A percentile compares a stretch with the other conserved stretches of the same genome.
phyloP scores from a whole-genome alignment of 192 early-diverging fungal species.

The Coemansia umbellata region DNA sequence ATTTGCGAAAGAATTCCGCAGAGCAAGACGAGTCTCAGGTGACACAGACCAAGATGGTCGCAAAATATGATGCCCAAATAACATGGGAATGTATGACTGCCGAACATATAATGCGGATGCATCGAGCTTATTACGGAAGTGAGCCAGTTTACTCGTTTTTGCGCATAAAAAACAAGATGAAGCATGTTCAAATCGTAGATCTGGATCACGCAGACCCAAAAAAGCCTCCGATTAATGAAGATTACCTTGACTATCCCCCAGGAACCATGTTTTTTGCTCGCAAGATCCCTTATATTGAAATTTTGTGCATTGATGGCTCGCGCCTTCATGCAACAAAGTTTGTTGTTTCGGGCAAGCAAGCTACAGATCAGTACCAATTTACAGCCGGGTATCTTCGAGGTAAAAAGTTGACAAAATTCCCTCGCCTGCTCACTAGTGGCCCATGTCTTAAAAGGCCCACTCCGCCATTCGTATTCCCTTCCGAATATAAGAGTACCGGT shows the following conservation, averaged over 20 bases:
- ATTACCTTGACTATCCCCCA: slow-evolving; percentile 15
- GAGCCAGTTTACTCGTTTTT: slow-evolving; percentile 21
- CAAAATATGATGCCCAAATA: slow-evolving; percentile 54
- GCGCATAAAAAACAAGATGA: slow-evolving; percentile 33
- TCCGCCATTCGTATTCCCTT: slow-evolving; percentile 22
- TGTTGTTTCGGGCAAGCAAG: slow-evolving; percentile 20
- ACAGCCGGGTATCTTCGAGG: slow-evolving; percentile 15
- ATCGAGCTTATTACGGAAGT: slow-evolving; percentile 59
- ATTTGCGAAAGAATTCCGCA: slow-evolving; percentile 49
- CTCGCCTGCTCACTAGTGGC: slow-evolving; percentile 6
- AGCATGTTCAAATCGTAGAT: slow-evolving; percentile 26
- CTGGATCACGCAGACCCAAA: not conserved
- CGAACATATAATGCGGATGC: slow-evolving; percentile 57
- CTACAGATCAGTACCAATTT: slow-evolving; percentile 27
- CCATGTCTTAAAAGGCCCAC: slow-evolving; percentile 9
- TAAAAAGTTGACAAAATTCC: slow-evolving; percentile 11
- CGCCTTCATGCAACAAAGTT: slow-evolving; percentile 29
- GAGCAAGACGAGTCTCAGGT: slow-evolving; percentile 63
- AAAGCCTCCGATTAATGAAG: slow-evolving; percentile 1
- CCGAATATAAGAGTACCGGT: slow-evolving; percentile 6
- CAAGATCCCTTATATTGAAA: slow-evolving; percentile 27
- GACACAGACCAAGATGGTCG: slow-evolving; percentile 67
- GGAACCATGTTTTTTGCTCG: slow-evolving; percentile 13
- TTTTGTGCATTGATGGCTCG: slow-evolving; percentile 29
- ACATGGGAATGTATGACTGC: slow-evolving; percentile 61